Evolutionary conservation across 176 grass and related monocot species (phyloP).

Genomic region (Avena eriantha): DNA sequence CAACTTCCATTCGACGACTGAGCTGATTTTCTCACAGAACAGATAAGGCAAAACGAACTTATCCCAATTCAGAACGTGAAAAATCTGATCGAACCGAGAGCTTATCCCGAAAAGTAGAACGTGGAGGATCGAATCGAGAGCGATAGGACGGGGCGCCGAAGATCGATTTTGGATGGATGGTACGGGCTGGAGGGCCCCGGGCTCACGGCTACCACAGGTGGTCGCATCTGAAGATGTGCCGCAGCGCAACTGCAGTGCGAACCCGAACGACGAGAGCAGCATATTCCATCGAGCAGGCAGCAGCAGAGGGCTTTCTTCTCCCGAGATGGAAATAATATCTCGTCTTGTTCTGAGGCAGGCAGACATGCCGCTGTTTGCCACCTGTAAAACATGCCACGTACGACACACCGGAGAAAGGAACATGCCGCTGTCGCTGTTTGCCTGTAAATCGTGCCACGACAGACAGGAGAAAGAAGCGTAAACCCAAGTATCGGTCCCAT

Average conservation of each 20-base stretch:
- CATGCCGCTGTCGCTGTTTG: too few relatives aligned
- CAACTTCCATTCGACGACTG: background rate
- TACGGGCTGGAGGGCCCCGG: background rate
- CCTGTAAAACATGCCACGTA: background rate
- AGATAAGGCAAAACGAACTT: slow-evolving; percentile 25
- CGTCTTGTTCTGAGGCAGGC: background rate
- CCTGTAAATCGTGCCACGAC: too few relatives aligned
- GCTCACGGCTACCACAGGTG: slow-evolving; percentile 14
- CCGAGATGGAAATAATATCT: background rate
- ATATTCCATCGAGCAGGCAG: background rate
- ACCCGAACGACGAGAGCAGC: background rate
- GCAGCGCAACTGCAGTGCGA: background rate
- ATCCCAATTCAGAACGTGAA: background rate
- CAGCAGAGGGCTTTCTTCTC: background rate
- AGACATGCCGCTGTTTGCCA: background rate
- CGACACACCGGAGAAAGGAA: background rate
- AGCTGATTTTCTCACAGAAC: background rate
- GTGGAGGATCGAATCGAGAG: slow-evolving; percentile 41
- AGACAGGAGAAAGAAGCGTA: background rate
- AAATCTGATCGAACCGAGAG: background rate
- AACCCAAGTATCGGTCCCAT: background rate
- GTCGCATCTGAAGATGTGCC: slow-evolving; percentile 5
- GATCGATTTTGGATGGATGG: slow-evolving; percentile 35
- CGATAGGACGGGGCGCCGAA: slow-evolving; percentile 6
- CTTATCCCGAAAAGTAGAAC: slow-evolving; percentile 31